These are phyloP conservation scores for Chaetomiaceae sp. DNA, from an alignment of 2,329 filamentous ascomycete species.

Conservation along the genomic window DNA sequence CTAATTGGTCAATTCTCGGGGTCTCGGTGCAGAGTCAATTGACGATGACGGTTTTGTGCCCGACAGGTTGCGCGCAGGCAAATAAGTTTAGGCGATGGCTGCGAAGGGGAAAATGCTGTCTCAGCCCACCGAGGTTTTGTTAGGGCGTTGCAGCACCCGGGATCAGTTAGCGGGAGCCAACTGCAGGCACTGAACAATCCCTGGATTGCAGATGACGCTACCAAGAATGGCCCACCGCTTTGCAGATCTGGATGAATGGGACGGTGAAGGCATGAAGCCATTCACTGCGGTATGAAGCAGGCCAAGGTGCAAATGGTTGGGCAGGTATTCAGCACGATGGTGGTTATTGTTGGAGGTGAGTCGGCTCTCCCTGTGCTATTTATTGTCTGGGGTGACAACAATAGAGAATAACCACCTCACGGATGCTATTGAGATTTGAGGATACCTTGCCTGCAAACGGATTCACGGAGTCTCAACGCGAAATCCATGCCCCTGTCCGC, in stretches of 20 bases:
- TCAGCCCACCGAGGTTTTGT: constrained; percentile 15
- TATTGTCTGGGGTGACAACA: background rate
- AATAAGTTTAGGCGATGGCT: constrained; percentile 4
- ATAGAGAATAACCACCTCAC: too few relatives aligned
- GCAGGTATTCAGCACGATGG: too few relatives aligned
- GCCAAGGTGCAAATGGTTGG: too few relatives aligned
- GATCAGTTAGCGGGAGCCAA: constrained; percentile 8
- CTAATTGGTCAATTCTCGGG: background rate
- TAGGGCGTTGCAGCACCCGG: constrained; percentile 1
- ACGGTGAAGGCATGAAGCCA: too few relatives aligned
- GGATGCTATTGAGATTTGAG: too few relatives aligned
- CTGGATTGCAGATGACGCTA: constrained; percentile 3
- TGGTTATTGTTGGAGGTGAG: too few relatives aligned
- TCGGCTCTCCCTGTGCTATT: too few relatives aligned
- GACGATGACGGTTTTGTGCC: background rate
- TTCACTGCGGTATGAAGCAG: too few relatives aligned
- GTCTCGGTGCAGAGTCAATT: background rate
- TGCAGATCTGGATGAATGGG: background rate
- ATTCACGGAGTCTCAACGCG: too few relatives aligned
- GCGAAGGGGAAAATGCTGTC: constrained; percentile 13
- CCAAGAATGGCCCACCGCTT: background rate
- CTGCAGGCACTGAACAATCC: constrained; percentile 4
- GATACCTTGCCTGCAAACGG: too few relatives aligned
- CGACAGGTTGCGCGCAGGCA: background rate
- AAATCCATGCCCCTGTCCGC: background rate